phyloP scores from a whole-genome alignment of 1,284 basidiomycete species.

The Pyrrhoderma noxium region DNA sequence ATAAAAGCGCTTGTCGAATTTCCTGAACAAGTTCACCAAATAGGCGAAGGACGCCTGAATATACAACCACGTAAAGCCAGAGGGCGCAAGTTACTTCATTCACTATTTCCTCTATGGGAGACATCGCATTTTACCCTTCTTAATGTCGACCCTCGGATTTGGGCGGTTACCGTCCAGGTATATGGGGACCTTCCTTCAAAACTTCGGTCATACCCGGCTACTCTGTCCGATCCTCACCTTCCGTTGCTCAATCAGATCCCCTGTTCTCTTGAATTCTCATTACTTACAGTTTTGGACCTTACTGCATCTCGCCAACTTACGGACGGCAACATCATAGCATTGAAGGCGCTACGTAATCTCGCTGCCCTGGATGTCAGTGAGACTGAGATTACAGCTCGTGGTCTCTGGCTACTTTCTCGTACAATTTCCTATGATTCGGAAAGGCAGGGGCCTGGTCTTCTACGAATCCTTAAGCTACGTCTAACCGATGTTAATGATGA shows the following conservation, averaged over 20 bases:
- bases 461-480: slow-evolving; percentile 46
- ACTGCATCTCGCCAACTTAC: slow-evolving; percentile 43
- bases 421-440: slow-evolving; percentile 27
- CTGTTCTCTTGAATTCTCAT: slow-evolving; percentile 44
- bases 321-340: slow-evolving; percentile 43
- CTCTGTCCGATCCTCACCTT: slow-evolving; percentile 46
- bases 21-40: slow-evolving; percentile 32
- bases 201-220: slow-evolving; percentile 38
- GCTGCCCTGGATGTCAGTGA: slow-evolving; percentile 53
- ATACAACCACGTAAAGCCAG: no score
- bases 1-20: slow-evolving; percentile 29
- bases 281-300: slow-evolving; percentile 56
- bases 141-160: slow-evolving; percentile 47
- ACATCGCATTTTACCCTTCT: slow-evolving; percentile 26
- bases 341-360: slow-evolving; percentile 46
- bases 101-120: slow-evolving; percentile 22
- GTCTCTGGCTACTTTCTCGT: slow-evolving; percentile 38
- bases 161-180: slow-evolving; percentile 53
- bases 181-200: slow-evolving; percentile 42
- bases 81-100: no score
- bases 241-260: slow-evolving; percentile 52
- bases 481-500: slow-evolving; percentile 34
- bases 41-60: slow-evolving; percentile 23
- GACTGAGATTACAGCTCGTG: slow-evolving; percentile 44
- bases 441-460: slow-evolving; percentile 45